Evolutionary conservation across 352 stramenopile genomes (phyloP).

Genomic region (Phytopythium vexans): DNA sequence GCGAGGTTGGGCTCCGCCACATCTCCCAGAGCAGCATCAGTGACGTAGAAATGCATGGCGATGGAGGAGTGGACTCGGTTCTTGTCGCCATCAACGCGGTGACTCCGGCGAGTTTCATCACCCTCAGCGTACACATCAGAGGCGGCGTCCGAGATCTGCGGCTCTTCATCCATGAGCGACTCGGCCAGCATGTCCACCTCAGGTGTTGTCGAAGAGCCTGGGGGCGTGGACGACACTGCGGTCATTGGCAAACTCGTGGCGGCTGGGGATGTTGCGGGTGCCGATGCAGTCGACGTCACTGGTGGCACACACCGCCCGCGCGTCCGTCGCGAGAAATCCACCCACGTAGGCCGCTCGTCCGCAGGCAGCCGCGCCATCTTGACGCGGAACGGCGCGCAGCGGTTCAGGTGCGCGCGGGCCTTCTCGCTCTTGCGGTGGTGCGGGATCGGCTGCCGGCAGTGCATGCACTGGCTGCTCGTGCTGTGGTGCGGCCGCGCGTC

Average conservation of each 20-base stretch:
- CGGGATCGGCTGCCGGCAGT: slow-evolving; percentile 16
- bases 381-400: slow-evolving; percentile 14
- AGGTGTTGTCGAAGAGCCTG: no score
- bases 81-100: background rate
- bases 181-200: slow-evolving; percentile 1
- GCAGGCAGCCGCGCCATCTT: background rate
- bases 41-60: slow-evolving; percentile 27
- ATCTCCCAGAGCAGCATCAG: slow-evolving; percentile 7
- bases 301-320: no score
- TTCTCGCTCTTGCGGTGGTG: slow-evolving; percentile 42
- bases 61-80: slow-evolving; percentile 6
- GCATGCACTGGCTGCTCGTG: slow-evolving; percentile 14
- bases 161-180: background rate
- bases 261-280: background rate
- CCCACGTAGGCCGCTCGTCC: slow-evolving; percentile 8
- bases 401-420: slow-evolving; percentile 22
- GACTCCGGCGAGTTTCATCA: background rate
- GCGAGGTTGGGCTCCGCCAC: slow-evolving; percentile 14
- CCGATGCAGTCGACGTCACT: background rate
- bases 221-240: no score
- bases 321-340: slow-evolving; percentile 6
- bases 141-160: background rate
- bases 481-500: slow-evolving; percentile 17
- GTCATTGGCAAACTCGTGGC: background rate
- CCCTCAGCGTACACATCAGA: background rate